Percentiles rank a stretch among this genome's conserved stretches.
Evolutionary conservation across 257 asterid genomes (phyloP).

Genomic region (Solanum ossicruentum): DNA sequence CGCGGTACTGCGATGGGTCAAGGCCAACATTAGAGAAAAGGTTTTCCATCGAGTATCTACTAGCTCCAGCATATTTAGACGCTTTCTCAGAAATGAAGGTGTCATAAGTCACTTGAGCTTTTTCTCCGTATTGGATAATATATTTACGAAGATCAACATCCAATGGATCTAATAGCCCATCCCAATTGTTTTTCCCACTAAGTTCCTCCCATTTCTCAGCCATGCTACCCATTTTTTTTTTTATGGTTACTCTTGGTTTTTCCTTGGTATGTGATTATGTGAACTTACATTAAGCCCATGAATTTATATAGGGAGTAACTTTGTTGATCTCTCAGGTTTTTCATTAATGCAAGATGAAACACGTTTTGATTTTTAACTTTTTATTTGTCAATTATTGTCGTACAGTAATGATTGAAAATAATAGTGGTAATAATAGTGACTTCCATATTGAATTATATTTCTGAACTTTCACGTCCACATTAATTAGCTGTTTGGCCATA

Average conservation of each 20-base stretch:
- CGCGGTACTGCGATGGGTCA: constrained; percentile 35
- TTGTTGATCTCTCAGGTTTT: not conserved
- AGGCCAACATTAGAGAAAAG: constrained; percentile 48
- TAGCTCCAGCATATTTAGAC: constrained; percentile 67
- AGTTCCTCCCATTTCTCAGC: constrained; percentile 57
- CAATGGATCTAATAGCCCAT: constrained; percentile 53
- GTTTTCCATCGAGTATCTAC: constrained; percentile 26
- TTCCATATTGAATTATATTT: not conserved
- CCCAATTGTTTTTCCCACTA: constrained; percentile 55
- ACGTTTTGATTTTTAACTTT: not conserved
- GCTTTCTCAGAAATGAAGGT: constrained; percentile 42
- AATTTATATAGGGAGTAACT: not conserved
- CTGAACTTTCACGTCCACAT: not conserved
- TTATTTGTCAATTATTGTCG: not conserved
- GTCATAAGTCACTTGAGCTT: constrained; percentile 69
- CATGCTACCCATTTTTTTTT: constrained; percentile 8
- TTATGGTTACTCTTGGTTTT: not conserved
- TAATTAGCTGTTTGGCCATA: not conserved
- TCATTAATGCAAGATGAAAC: not conserved
- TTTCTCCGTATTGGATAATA: constrained; percentile 59
- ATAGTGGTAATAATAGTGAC: not conserved
- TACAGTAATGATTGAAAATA: not conserved
- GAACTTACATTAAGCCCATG: not conserved
- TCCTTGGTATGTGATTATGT: not conserved
- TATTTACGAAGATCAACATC: constrained; percentile 62